Evolutionary conservation across 441 rosid genomes (phyloP).

Genomic region (Gossypium trilobum): DNA sequence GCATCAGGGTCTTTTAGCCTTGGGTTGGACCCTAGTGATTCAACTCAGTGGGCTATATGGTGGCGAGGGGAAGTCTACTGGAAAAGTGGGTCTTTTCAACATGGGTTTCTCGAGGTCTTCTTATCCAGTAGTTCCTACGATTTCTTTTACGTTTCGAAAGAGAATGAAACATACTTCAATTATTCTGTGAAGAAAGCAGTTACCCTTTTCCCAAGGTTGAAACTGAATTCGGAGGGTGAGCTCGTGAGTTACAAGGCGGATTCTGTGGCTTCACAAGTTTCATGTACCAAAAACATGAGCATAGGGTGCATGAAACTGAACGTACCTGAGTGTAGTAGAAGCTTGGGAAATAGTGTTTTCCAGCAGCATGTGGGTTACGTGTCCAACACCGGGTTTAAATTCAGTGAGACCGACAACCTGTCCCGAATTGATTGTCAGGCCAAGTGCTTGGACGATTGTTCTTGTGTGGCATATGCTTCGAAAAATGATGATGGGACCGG

Average conservation of each 20-base stretch:
- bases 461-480: constrained; percentile 19
- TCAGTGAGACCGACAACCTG: constrained; percentile 4
- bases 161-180: constrained; percentile 19
- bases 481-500: background rate
- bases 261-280: background rate
- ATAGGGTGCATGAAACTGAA: constrained; percentile 10
- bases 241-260: background rate
- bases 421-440: constrained; percentile 6
- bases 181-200: constrained; percentile 2
- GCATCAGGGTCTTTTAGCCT: constrained; percentile 24
- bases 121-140: background rate
- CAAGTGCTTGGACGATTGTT: constrained; percentile 19
- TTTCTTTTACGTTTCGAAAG: constrained; percentile 19
- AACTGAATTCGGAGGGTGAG: background rate
- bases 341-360: background rate
- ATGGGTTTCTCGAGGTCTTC: background rate
- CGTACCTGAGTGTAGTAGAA: constrained; percentile 16
- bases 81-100: constrained; percentile 18
- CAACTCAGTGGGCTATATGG: constrained; percentile 12
- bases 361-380: background rate
- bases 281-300: background rate
- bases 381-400: constrained; percentile 6
- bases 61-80: constrained; percentile 15
- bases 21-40: constrained; percentile 5
- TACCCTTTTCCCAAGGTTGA: constrained; percentile 7